Evolutionary conservation across 371 early-diverging fungal species (phyloP), one percentile per base, ranked within the genome.

Genomic region (Mortierella sp.): DNA sequence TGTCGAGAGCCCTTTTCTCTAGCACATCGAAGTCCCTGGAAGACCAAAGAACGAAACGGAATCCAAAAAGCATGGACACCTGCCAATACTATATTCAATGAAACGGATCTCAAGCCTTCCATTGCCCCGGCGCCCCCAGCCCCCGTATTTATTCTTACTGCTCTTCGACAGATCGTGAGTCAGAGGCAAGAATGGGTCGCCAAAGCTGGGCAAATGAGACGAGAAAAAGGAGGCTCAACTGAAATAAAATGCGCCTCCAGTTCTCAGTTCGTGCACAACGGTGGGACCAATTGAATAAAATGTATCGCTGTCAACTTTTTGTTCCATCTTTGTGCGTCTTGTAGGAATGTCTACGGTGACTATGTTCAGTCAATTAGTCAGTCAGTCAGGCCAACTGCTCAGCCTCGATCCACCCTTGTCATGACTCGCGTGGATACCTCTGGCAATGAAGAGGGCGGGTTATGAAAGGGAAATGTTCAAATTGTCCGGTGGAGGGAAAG

Each of bases 11-110:
- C 47, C 58, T 31, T 34, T 34, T 29, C 19, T 16, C 34, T 19
- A 34, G 58, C 34, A 5, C 58, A 34, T 34, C 58, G 58, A 58
- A 58, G 58, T 34, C 58, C 58, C 58, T 34, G 37, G 58, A 55
- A 55, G 11, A 58, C 16, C 58, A 58, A 9, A 31, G 58, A 58
- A 58, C 8, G 53, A 22, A 16, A 16, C 22, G 24, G 22, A 26
- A 4, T 50, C n/a, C 52, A 50, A 50, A 24, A 45, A 22, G 16
- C 48, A 48, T 1, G 4, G 13, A 3, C 53, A 52, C 13, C 29
- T n/a, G n/a, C n/a, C n/a, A n/a, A n/a, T n/a, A n/a, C n/a, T n/a
- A n/a, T n/a, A n/a, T n/a, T n/a, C n/a, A n/a, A n/a, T n/a, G n/a
- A n/a, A n/a, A n/a, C n/a, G n/a, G n/a, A n/a, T n/a, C n/a, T n/a